A percentile compares a stretch with the other conserved stretches of the same genome.
phyloP scores from a whole-genome alignment of 2,329 filamentous ascomycete species.

The Aspergillus floridensis region DNA sequence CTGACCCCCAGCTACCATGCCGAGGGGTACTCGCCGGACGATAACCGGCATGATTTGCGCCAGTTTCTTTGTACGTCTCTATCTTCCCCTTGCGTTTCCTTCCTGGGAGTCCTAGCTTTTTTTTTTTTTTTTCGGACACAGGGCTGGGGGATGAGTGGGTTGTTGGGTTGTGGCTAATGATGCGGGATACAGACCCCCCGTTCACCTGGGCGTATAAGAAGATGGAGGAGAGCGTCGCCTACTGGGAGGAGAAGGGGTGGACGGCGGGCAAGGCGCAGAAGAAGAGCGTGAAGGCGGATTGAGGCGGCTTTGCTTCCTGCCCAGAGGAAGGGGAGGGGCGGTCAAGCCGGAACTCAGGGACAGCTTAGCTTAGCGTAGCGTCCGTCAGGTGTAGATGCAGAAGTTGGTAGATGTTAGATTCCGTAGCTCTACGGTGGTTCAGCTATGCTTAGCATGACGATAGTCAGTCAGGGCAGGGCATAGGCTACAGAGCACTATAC shows the following conservation, averaged over 20 bases:
- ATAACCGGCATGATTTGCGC: constrained; percentile 58
- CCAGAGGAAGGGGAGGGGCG: no score
- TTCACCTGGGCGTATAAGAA: constrained; percentile 49
- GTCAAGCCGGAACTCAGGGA: no score
- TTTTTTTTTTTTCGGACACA: no score
- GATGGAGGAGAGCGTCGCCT: constrained; percentile 48
- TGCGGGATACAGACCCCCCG: constrained; percentile 27
- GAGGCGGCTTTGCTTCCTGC: neutral
- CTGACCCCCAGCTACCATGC: constrained; percentile 58
- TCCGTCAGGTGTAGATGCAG: no score
- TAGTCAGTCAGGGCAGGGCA: no score
- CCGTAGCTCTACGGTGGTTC: no score
- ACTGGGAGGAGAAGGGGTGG: constrained; percentile 42
- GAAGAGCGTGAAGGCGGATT: constrained; percentile 38
- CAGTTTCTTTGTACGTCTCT: constrained; percentile 51
- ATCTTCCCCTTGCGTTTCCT: neutral
- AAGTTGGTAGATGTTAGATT: no score
- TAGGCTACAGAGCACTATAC: no score
- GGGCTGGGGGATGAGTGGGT: no score
- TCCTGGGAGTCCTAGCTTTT: neutral
- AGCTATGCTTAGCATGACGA: no score
- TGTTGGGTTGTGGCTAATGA: neutral
- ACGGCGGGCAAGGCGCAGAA: constrained; percentile 32
- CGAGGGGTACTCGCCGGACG: constrained; percentile 53
- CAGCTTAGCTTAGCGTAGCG: no score